A percentile compares a stretch with the other conserved stretches of the same genome.
Evolutionary conservation across 23 red algal species (phyloP).

Genomic region (Gracilaria caudata): DNA sequence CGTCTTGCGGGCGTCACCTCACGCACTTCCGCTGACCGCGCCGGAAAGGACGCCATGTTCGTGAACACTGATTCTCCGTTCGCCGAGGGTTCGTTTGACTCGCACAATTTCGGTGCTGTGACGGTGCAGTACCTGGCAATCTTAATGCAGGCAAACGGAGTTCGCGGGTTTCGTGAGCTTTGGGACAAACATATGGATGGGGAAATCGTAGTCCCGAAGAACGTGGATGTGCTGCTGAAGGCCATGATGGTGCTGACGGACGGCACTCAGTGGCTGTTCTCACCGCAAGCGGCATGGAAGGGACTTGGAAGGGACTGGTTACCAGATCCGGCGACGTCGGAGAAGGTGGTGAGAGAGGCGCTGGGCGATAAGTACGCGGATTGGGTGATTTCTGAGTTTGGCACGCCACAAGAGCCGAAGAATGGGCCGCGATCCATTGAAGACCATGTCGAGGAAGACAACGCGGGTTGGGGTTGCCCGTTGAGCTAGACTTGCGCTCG

Average conservation of each 20-base stretch:
- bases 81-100: conserved; percentile 25
- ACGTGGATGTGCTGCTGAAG: conserved; percentile 5
- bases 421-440: not conserved
- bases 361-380: not conserved
- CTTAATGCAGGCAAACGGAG: not conserved
- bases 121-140: conserved; percentile 34
- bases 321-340: not conserved
- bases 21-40: not conserved
- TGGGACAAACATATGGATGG: conserved; percentile 27
- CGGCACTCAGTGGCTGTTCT: conserved; percentile 25
- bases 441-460: not conserved
- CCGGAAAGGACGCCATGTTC: conserved; percentile 38
- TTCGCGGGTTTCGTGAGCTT: conserved; percentile 24
- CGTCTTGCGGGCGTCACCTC: not conserved
- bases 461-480: no score
- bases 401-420: not conserved
- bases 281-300: conserved; percentile 26
- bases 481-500: no score
- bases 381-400: not conserved
- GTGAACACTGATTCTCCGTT: conserved; percentile 41
- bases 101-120: conserved; percentile 50
- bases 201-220: not conserved
- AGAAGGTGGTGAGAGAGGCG: not conserved
- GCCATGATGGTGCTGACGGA: conserved; percentile 34
- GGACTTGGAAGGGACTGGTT: not conserved